These are phyloP conservation scores for Zoysia matrella DNA, from an alignment of 202 grass and related monocot species.

Conservation along the genomic window DNA sequence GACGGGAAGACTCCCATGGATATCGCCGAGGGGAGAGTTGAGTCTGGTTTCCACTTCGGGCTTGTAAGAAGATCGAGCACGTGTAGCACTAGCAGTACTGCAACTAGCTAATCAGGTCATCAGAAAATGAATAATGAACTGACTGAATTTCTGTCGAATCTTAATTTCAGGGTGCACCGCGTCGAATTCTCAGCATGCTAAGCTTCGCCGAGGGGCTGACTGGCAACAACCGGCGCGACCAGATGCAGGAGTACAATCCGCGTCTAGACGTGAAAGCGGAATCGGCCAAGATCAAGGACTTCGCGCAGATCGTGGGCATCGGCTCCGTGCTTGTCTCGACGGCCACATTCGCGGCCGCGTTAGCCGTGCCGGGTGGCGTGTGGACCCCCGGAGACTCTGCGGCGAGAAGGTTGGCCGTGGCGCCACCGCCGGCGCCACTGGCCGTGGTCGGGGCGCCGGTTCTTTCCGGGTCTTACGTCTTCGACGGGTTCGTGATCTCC, in stretches of 20 bases:
- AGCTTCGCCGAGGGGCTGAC: background rate
- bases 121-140: no score
- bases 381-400: background rate
- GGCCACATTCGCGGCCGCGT: conserved; percentile 6
- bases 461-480: background rate
- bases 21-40: background rate
- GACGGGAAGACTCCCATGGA: conserved; percentile 19
- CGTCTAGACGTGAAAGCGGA: background rate
- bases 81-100: no score
- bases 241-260: background rate
- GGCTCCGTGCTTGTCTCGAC: conserved; percentile 31
- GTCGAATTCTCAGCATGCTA: conserved; percentile 13
- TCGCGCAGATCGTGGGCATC: conserved; percentile 45
- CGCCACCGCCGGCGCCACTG: background rate
- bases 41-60: conserved; percentile 16
- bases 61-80: background rate
- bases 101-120: no score
- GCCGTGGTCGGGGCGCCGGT: conserved; percentile 6
- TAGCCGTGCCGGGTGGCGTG: conserved; percentile 15
- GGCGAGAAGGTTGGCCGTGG: background rate
- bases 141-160: background rate
- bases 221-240: background rate
- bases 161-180: conserved; percentile 7
- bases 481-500: conserved; percentile 36
- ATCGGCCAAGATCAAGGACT: conserved; percentile 16